These are phyloP conservation scores for Grifola frondosa DNA, from an alignment of 1,284 basidiomycete species.

Conservation along the genomic window DNA sequence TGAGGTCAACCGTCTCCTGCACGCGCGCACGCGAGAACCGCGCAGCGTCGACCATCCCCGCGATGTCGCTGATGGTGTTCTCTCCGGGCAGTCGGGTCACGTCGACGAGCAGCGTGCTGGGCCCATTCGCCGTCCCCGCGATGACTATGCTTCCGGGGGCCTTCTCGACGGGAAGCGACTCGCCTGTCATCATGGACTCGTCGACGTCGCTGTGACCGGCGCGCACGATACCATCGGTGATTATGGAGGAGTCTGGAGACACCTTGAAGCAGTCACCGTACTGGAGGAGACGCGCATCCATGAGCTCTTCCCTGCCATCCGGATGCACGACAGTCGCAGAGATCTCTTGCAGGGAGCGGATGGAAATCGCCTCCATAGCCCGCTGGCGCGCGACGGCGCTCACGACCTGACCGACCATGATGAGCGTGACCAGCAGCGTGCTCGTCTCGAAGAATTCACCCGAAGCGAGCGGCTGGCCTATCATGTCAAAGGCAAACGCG, in stretches of 20 bases:
- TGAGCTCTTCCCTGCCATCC: slow-evolving; percentile 20
- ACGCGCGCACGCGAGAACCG: slow-evolving; percentile 38
- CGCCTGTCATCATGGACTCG: slow-evolving; percentile 48
- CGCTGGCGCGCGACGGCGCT: slow-evolving; percentile 41
- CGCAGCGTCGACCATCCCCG: slow-evolving; percentile 37
- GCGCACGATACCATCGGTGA: slow-evolving; percentile 43
- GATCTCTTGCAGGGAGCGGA: slow-evolving; percentile 37
- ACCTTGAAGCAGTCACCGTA: slow-evolving; percentile 40
- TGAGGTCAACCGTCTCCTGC: slow-evolving; percentile 40
- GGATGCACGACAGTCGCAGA: slow-evolving; percentile 33
- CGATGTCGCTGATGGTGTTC: slow-evolving; percentile 44
- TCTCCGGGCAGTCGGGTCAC: slow-evolving; percentile 39
- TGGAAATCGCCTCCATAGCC: slow-evolving; percentile 35
- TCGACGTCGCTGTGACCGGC: slow-evolving; percentile 40
- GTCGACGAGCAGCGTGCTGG: slow-evolving; percentile 37
- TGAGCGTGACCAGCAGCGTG: slow-evolving; percentile 44
- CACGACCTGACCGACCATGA: slow-evolving; percentile 43
- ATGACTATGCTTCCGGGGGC: slow-evolving; percentile 33
- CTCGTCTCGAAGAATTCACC: slow-evolving; percentile 49
- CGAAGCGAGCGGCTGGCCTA: slow-evolving; percentile 32
- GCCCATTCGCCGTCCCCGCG: slow-evolving; percentile 41
- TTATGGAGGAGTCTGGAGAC: slow-evolving; percentile 35
- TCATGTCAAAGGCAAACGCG: slow-evolving; percentile 38
- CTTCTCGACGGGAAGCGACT: slow-evolving; percentile 42
- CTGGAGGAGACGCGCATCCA: slow-evolving; percentile 39